phyloP scores from a whole-genome alignment of 2,329 filamentous ascomycete genomes.

The Dothideomycetes sp. region DNA sequence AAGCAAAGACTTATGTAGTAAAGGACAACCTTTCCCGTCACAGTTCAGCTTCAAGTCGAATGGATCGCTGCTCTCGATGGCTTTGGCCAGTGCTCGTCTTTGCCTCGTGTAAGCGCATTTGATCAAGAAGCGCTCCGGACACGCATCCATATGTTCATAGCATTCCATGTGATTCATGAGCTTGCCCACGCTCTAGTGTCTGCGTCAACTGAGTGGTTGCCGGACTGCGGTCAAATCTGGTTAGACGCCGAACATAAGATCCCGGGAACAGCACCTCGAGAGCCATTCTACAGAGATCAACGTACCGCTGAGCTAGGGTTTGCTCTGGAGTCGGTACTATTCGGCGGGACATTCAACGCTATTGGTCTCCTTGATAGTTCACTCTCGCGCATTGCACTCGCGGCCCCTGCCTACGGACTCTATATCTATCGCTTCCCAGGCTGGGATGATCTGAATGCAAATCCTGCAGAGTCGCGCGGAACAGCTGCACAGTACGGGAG shows the following conservation, averaged over 20 bases:
- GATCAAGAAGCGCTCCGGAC: not conserved
- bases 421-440: not conserved
- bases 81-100: not conserved
- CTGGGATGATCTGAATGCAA: not conserved
- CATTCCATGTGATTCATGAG: not conserved
- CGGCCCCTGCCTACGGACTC: not conserved
- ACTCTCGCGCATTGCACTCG: not conserved
- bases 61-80: not conserved
- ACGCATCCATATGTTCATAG: not conserved
- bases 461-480: not conserved
- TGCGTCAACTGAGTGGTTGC: not conserved
- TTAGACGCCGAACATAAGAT: not conserved
- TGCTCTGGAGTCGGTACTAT: not conserved
- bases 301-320: not conserved
- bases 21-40: not conserved
- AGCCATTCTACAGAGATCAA: slow-evolving; percentile 1
- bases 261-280: not conserved
- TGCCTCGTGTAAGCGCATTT: not conserved
- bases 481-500: not conserved
- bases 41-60: not conserved
- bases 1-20: not conserved
- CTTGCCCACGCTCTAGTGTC: not conserved
- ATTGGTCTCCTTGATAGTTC: not conserved
- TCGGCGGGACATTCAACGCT: not conserved
- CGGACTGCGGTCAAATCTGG: not conserved